Conservation (phyloP, 257 asterid genomes). For the Orobanche coerulescens region DNA sequence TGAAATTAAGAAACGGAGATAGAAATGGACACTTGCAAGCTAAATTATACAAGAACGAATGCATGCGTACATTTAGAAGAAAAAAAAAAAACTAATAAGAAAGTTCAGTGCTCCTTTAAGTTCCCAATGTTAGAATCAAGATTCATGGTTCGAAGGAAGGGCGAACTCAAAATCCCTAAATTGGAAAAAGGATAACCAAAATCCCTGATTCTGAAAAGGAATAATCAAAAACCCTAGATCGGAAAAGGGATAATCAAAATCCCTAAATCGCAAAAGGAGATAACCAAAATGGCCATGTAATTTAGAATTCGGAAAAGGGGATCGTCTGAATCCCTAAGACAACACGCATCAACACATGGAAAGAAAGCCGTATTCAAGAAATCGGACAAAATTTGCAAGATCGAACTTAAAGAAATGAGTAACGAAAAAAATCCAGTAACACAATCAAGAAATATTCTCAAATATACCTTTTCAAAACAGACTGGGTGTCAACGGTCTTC, state of each 20-base stretch:
- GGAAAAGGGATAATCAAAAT: not conserved
- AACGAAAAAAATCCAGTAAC: not conserved
- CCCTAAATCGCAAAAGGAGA: not conserved
- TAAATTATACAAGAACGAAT: not conserved
- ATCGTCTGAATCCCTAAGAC: not conserved
- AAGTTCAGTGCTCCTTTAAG: not conserved
- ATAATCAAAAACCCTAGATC: not conserved
- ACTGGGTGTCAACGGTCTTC: slow-evolving; percentile 40
- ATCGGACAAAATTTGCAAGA: not conserved
- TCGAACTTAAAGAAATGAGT: not conserved
- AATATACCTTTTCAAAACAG: slow-evolving; percentile 47
- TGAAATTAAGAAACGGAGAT: too few relatives aligned
- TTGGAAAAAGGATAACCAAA: too few relatives aligned
- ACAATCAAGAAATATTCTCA: not conserved
- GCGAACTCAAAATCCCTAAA: too few relatives aligned
- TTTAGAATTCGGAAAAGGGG: not conserved
- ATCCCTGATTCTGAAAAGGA: not conserved
- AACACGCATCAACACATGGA: not conserved
- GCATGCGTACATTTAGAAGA: not conserved
- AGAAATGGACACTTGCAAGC: not conserved
- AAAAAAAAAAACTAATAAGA: not conserved
- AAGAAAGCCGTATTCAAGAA: not conserved
- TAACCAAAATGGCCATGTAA: not conserved
- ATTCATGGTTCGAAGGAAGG: not conserved
- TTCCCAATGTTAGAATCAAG: not conserved